Conservation (phyloP, 306 rosid genomes). For the Prinsepia uniflora region DNA sequence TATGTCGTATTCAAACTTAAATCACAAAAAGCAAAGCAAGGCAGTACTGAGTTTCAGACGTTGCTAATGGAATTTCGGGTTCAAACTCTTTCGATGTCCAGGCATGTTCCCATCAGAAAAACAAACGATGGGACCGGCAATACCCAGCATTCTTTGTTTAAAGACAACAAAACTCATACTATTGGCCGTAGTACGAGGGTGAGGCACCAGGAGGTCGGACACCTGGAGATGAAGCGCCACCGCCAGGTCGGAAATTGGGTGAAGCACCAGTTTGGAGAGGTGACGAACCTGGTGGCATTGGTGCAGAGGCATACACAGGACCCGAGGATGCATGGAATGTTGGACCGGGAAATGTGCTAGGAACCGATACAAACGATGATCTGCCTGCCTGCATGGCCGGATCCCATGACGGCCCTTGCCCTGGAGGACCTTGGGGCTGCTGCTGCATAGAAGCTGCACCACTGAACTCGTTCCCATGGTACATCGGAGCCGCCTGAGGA, state of each 20-base stretch:
- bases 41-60: slow-evolving; percentile 3
- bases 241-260: slow-evolving; percentile 34
- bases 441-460: slow-evolving; percentile 39
- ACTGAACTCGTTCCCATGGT: slow-evolving; percentile 36
- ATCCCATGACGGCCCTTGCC: slow-evolving; percentile 75
- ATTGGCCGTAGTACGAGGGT: slow-evolving; percentile 40
- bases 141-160: slow-evolving; percentile 13
- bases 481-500: slow-evolving; percentile 45
- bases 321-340: slow-evolving; percentile 39
- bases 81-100: neutral
- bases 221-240: slow-evolving; percentile 38
- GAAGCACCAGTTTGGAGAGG: slow-evolving; percentile 42
- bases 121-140: slow-evolving; percentile 1
- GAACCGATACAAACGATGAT: slow-evolving; percentile 41
- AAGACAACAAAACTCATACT: slow-evolving; percentile 19
- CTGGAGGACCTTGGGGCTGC: slow-evolving; percentile 55
- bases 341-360: slow-evolving; percentile 53
- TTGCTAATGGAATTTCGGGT: slow-evolving; percentile 13
- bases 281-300: slow-evolving; percentile 51
- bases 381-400: slow-evolving; percentile 48
- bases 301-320: slow-evolving; percentile 40
- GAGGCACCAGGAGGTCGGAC: slow-evolving; percentile 38
- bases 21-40: slow-evolving; percentile 7
- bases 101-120: slow-evolving; percentile 1
- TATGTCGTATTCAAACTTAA: slow-evolving; percentile 15